Percentiles rank a stretch among this genome's conserved stretches.
Evolutionary conservation across 257 asterid species (phyloP).

Genomic region (Scutellaria baicalensis): DNA sequence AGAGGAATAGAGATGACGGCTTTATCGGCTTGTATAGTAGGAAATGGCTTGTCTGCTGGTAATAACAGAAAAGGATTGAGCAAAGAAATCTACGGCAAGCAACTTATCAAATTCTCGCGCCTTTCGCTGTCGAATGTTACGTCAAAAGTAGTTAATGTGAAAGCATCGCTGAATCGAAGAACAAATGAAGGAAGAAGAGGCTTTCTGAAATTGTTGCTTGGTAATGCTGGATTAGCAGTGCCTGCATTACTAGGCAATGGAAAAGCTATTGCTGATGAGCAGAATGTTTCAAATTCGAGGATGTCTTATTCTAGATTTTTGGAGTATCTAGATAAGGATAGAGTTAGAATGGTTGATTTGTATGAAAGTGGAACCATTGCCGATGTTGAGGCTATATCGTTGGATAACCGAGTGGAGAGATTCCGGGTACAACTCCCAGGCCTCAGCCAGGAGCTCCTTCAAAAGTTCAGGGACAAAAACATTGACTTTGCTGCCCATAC

Average conservation of each 20-base stretch:
- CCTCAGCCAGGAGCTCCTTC: constrained; percentile 92
- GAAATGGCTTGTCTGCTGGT: constrained; percentile 41
- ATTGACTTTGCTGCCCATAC: constrained; percentile 91
- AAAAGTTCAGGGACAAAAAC: constrained; percentile 81
- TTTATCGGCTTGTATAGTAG: constrained; percentile 62
- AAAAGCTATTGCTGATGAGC: constrained; percentile 85
- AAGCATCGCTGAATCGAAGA: constrained; percentile 39
- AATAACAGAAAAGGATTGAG: constrained; percentile 28
- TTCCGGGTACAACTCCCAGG: constrained; percentile 95
- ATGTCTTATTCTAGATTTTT: constrained; percentile 93
- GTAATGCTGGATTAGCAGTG: constrained; percentile 54
- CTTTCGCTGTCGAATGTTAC: constrained; percentile 33
- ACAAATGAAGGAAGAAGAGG: constrained; percentile 54
- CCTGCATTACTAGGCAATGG: constrained; percentile 54
- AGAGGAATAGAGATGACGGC: constrained; percentile 53
- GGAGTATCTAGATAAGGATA: constrained; percentile 86
- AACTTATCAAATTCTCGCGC: constrained; percentile 31
- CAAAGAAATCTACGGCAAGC: constrained; percentile 55
- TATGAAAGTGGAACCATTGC: constrained; percentile 90
- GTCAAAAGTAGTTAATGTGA: constrained; percentile 32
- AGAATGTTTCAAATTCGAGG: constrained; percentile 74
- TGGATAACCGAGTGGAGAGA: constrained; percentile 80
- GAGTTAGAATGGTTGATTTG: constrained; percentile 75
- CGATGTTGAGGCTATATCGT: constrained; percentile 78
- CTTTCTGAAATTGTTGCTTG: constrained; percentile 61